Base-by-base conservation (phyloP, 2,329 filamentous ascomycete genomes). In the Penicillium decumbens region DNA sequence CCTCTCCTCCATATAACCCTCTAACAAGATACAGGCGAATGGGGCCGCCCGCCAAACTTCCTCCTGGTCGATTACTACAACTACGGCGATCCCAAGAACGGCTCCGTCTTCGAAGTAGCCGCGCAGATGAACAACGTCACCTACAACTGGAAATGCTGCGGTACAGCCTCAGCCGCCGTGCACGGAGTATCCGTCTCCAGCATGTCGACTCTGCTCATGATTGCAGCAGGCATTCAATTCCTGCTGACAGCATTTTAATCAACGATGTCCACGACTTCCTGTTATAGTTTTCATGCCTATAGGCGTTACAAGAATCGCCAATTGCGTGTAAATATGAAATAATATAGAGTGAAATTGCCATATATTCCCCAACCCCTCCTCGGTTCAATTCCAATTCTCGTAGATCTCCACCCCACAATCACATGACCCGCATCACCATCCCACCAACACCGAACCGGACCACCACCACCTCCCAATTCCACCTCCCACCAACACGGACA, bases 21-120 rank as follows among this genome's bases (percentile, higher is more conserved):
- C 18, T 33, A 6, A 25, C 15, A 29, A 10, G 8, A 23, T 2
- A 18, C 74, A 74, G 72, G 54, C 3, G 59, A 58, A 41, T 93
- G 87, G 87, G 77, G 77, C 18, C 79, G 81, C 7, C 77, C 87
- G 0, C 89, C 89, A 2, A 92, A 86, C 62, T 83, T 90, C 63
- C 75, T 95, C 43, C 83, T 93, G 46, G 88, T 93, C 24, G 89
- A 95, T 66, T 93, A 89, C 69, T 95, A 93, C 72, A 89, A 93
- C 66, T 76, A 77, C 52, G 87, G 87, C 27, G 75, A 72, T 30
- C 79, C 77, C 73, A 76, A 40, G 23, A 40, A 79, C 3, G 89
- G 89, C 1, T 87, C 85, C 3, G 88, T 93, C 8, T 95, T 95
- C 62, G 78, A 85, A 63, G 84, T 87, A 18, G 85, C 85, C 0